These are phyloP conservation scores for Naganishia onofrii DNA, from an alignment of 768 basidiomycete genomes.

Conservation along the genomic window DNA sequence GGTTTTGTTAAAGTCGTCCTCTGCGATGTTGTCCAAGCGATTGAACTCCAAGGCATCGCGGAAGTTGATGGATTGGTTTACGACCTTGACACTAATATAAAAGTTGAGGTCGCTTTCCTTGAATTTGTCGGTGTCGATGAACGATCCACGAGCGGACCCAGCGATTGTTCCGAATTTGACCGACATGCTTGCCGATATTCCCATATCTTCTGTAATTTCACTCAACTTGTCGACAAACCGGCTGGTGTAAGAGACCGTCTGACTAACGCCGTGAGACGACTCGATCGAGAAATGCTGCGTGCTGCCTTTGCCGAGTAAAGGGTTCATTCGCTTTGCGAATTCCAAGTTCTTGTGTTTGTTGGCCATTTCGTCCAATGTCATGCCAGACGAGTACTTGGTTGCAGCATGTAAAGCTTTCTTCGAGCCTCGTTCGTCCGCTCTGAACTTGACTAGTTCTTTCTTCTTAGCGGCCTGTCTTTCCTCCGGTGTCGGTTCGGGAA, in stretches of 20 bases:
- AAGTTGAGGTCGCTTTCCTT: slow-evolving; percentile 3
- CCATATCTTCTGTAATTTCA: slow-evolving; percentile 6
- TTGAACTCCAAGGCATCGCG: not conserved
- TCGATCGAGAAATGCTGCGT: not conserved
- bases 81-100: slow-evolving; percentile 12
- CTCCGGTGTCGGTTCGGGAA: not conserved
- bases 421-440: not conserved
- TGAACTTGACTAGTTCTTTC: not conserved
- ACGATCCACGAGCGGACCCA: not conserved
- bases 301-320: not conserved
- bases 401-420: not conserved
- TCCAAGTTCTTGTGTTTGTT: not conserved
- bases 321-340: not conserved
- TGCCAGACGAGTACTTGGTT: not conserved
- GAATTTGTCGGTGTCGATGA: slow-evolving; percentile 3
- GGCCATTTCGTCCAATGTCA: not conserved
- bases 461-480: not conserved
- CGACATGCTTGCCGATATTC: not conserved
- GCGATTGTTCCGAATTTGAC: not conserved
- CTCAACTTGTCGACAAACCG: slow-evolving; percentile 8
- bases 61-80: not conserved
- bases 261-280: not conserved
- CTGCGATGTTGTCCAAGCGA: not conserved
- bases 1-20: not conserved
- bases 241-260: not conserved